These are phyloP conservation scores for Lepidium sativum DNA, from an alignment of 345 rosid genomes.

Conservation along the genomic window DNA sequence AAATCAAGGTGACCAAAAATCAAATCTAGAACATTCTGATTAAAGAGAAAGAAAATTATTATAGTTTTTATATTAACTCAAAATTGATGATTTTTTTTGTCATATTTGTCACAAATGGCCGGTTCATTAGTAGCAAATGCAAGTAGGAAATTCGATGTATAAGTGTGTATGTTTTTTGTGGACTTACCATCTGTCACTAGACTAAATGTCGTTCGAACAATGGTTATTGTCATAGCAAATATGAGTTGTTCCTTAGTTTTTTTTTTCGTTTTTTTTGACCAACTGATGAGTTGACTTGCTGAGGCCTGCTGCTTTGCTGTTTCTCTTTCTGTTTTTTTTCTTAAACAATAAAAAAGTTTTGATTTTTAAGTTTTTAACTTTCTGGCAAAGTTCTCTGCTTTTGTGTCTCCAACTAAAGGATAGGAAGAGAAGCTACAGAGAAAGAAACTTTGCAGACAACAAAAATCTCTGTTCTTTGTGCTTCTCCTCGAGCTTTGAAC, in stretches of 20 bases:
- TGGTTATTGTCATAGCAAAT: constrained; percentile 13
- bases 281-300: constrained; percentile 29
- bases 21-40: background rate
- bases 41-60: background rate
- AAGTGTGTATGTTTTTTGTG: too few relatives aligned
- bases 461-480: constrained; percentile 15
- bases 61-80: background rate
- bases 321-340: background rate
- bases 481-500: constrained; percentile 2
- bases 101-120: too few relatives aligned
- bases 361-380: constrained; percentile 3
- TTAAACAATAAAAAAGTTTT: background rate
- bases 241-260: constrained; percentile 25
- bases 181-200: too few relatives aligned
- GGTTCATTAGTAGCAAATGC: too few relatives aligned
- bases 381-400: constrained; percentile 29
- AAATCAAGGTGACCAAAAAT: background rate
- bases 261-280: constrained; percentile 19
- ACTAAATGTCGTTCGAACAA: too few relatives aligned
- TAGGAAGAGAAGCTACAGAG: background rate
- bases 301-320: constrained; percentile 32
- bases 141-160: too few relatives aligned
- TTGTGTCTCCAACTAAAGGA: constrained; percentile 18
- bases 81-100: too few relatives aligned
- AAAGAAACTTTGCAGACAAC: background rate